A percentile compares a stretch with the other conserved stretches of the same genome.
These are phyloP conservation scores for Crataegus laevigata DNA, from an alignment of 306 rosid genomes.

Conservation along the genomic window DNA sequence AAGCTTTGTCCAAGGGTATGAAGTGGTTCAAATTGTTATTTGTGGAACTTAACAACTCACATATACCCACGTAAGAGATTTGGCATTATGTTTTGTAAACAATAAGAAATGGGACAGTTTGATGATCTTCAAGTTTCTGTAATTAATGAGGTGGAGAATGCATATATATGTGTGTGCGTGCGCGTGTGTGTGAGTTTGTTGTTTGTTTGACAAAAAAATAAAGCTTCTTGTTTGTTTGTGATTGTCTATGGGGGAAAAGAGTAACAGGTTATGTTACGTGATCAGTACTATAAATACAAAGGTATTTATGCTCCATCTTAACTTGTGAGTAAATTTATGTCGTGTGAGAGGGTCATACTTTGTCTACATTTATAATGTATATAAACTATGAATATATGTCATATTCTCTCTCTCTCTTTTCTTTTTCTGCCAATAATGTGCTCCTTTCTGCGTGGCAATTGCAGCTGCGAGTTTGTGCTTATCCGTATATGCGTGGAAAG, in stretches of 20 bases:
- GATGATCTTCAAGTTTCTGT: neutral
- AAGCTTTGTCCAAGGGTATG: neutral
- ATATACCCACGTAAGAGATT: neutral
- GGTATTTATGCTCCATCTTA: neutral
- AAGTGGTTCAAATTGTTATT: neutral
- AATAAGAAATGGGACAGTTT: conserved; percentile 15
- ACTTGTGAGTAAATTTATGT: too few relatives aligned
- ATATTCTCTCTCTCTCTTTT: neutral
- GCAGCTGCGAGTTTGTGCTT: conserved; percentile 8
- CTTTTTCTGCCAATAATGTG: neutral
- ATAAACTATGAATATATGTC: neutral
- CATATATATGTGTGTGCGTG: neutral
- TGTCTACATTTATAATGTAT: neutral
- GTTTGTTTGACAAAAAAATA: neutral
- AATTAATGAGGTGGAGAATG: neutral
- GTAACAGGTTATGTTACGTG: neutral
- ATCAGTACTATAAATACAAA: too few relatives aligned
- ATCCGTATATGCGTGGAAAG: conserved; percentile 20
- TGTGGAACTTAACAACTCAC: conserved; percentile 7
- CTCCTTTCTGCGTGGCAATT: neutral
- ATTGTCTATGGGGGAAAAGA: neutral
- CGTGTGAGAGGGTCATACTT: neutral
- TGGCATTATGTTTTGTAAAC: conserved; percentile 22
- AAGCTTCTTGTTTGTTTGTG: neutral
- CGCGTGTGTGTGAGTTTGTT: neutral